These are phyloP conservation scores for Boletus reticulatus DNA, from an alignment of 768 basidiomycete genomes.

Conservation along the genomic window DNA sequence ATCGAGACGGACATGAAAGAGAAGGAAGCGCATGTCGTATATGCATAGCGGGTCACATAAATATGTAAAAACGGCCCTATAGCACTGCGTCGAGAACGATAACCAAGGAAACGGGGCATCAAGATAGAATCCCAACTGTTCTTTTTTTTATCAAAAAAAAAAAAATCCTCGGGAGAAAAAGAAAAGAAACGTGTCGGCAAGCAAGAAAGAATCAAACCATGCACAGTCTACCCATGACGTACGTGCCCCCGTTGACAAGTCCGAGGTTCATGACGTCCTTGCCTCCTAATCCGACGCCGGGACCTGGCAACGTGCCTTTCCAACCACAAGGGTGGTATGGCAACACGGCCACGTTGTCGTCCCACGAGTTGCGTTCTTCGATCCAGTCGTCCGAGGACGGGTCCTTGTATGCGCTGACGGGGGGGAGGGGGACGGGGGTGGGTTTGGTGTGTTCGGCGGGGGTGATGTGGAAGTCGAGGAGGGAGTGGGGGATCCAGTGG, in stretches of 20 bases:
- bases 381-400: conserved; percentile 32
- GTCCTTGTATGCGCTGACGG: conserved; percentile 44
- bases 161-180: neutral
- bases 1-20: too few species aligned
- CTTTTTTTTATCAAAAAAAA: neutral
- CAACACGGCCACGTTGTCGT: conserved; percentile 48
- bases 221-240: conserved; percentile 35
- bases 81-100: too few species aligned
- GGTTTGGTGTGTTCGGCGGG: conserved; percentile 50
- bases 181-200: neutral
- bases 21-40: too few species aligned
- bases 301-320: conserved; percentile 59
- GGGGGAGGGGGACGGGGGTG: conserved; percentile 59
- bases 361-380: conserved; percentile 76
- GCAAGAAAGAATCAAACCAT: conserved; percentile 28
- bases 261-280: conserved; percentile 33
- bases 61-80: too few species aligned
- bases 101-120: neutral
- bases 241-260: conserved; percentile 33
- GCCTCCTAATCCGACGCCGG: conserved; percentile 43
- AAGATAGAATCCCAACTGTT: neutral
- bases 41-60: too few species aligned
- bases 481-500: conserved; percentile 67
- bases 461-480: conserved; percentile 58
- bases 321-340: conserved; percentile 71